Evolutionary conservation across 129 eudicot genomes (phyloP).

Genomic region (Kitagawia praeruptora): DNA sequence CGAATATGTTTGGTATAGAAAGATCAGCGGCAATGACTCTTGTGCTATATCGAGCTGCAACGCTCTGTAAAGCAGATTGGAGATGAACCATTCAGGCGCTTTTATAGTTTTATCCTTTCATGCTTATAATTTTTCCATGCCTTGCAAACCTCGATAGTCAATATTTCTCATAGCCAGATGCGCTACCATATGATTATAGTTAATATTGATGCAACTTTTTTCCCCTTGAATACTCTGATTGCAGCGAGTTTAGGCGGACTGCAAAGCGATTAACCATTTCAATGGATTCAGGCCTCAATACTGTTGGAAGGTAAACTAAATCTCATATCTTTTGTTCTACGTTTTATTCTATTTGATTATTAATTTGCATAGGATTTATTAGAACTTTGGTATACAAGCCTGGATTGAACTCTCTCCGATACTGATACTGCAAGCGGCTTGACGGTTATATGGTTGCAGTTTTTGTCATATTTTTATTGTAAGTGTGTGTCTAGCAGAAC

Average conservation of each 20-base stretch:
- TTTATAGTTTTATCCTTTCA: neutral
- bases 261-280: constrained; percentile 53
- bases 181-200: neutral
- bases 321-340: neutral
- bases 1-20: constrained; percentile 57
- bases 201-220: neutral
- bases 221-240: neutral
- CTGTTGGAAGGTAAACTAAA: constrained; percentile 38
- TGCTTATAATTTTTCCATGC: neutral
- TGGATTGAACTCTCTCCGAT: constrained; percentile 29
- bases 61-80: constrained; percentile 50
- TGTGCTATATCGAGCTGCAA: constrained; percentile 48
- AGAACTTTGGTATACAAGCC: neutral
- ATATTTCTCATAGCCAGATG: neutral
- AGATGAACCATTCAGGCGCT: constrained; percentile 63
- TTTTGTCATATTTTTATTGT: constrained; percentile 24
- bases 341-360: neutral
- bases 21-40: constrained; percentile 35
- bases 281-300: constrained; percentile 28
- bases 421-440: constrained; percentile 59
- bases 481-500: constrained; percentile 28
- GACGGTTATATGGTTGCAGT: constrained; percentile 39
- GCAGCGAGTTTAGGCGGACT: constrained; percentile 47
- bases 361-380: neutral
- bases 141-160: neutral